phyloP scores from a whole-genome alignment of 441 rosid species.

The Populus hybrid region DNA sequence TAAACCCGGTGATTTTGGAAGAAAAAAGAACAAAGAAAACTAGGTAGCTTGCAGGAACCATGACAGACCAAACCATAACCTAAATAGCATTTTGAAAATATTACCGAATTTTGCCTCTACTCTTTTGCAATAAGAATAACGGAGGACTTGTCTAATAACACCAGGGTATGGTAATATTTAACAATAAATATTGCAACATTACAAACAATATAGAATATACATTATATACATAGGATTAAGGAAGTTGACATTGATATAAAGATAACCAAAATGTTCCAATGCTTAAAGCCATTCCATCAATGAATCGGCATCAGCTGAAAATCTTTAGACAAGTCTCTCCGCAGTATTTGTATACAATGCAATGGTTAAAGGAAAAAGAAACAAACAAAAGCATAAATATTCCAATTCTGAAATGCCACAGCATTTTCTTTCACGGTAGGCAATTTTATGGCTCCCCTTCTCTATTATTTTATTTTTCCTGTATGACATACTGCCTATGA shows the following conservation, averaged over 20 bases:
- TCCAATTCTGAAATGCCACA: not conserved
- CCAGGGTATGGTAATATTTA: not conserved
- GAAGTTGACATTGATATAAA: not conserved
- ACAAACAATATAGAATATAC: not conserved
- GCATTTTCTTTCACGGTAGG: not conserved
- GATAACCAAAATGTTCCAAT: not conserved
- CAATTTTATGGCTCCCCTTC: not conserved
- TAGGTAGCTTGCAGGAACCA: not conserved
- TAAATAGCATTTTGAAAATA: not conserved
- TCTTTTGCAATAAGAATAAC: not conserved
- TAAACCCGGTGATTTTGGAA: slow-evolving; percentile 1
- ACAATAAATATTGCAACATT: not conserved
- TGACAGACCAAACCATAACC: not conserved
- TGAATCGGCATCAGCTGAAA: not conserved
- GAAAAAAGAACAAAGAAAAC: not conserved
- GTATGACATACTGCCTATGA: not conserved
- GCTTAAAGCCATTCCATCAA: not conserved
- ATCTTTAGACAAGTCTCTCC: slow-evolving; percentile 6
- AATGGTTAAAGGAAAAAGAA: not conserved
- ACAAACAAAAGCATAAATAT: not conserved
- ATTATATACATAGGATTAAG: not conserved
- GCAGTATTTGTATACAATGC: not conserved
- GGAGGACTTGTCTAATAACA: not conserved
- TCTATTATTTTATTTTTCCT: not conserved
- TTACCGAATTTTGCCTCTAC: not conserved